Evolutionary conservation across 2,329 filamentous ascomycete species (phyloP), one percentile per base, ranked within the genome.

Genomic region (Parafenestella ontariensis): DNA sequence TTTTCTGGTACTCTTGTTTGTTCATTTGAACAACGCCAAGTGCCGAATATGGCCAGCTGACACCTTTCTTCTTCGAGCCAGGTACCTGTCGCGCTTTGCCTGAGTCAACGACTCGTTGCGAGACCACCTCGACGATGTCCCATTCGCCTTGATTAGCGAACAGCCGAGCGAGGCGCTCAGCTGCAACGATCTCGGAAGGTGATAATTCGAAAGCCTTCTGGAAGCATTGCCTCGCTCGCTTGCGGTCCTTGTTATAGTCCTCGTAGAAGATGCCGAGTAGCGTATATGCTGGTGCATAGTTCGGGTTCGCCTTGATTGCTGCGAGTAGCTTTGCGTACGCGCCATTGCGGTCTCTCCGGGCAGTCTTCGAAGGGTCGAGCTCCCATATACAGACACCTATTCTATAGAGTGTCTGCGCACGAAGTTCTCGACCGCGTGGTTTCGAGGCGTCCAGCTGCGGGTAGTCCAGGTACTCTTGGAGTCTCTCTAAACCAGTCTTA

Each of bases 131-230:
- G 7, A 99, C 96, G 46, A 96, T 87, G 62, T 98, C 95, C 95
- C 95, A 99, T 68, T 99, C 95, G 33, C 90, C 87, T 62, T 92
- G 88, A 49, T 96, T 88, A 0, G 96, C 94, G 73, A 97, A 99
- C 0, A 87, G 88, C 54, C 86, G 85, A 1, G 95, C 93, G 15
- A 99, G 83, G 24, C 92, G 86, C 74, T 98, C 91, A 0, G 95
- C 95, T 31, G 95, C 92, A 63, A 89, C 83, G 1, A 96, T 85
- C 71, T 99, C 95, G 0, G 90, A 88, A 0, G 92, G 80, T 0
- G 95, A 99, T 3, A 99, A 79, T 74, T 99, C 95, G 45, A 99
- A 90, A 0, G 95, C 95, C 73, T 98, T 97, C 67, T 97, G 91
- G 68, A 98, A 98, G 72, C 94, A 98, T 59, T 90, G 88, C n/a